These are phyloP conservation scores for Aegilops umbellulata DNA, from an alignment of 176 grass and related monocot genomes.

Conservation along the genomic window DNA sequence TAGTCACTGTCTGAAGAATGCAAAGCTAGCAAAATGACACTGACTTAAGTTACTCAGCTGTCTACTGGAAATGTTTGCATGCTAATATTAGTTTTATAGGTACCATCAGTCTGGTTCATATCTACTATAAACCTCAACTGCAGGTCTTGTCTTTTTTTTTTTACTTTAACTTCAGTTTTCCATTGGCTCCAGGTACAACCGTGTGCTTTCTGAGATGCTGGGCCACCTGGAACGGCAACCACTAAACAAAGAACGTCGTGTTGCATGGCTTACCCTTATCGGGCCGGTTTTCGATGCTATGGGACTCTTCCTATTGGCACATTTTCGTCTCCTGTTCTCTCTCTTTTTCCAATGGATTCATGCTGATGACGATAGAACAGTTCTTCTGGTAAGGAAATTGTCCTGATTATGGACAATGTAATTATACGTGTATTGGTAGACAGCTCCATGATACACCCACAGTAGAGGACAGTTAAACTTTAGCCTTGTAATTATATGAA, in stretches of 20 bases:
- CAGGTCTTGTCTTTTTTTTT: background rate
- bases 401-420: background rate
- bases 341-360: conserved; percentile 95
- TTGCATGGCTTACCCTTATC: conserved; percentile 72
- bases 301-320: conserved; percentile 81
- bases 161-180: background rate
- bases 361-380: conserved; percentile 76
- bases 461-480: too few species aligned
- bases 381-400: conserved; percentile 53
- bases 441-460: too few species aligned
- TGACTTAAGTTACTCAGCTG: background rate
- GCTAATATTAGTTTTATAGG: background rate
- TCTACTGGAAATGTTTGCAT: background rate
- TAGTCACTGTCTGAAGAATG: background rate
- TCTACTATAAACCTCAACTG: background rate
- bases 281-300: conserved; percentile 79
- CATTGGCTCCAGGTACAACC: conserved; percentile 58
- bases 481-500: too few species aligned
- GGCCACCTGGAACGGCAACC: conserved; percentile 79
- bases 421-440: background rate
- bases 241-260: conserved; percentile 62
- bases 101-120: background rate
- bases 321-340: conserved; percentile 79
- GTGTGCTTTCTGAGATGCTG: conserved; percentile 86
- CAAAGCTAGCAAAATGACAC: background rate